Base-by-base conservation (phyloP, 2,329 filamentous ascomycete genomes). In the Penicillium polonicum region DNA sequence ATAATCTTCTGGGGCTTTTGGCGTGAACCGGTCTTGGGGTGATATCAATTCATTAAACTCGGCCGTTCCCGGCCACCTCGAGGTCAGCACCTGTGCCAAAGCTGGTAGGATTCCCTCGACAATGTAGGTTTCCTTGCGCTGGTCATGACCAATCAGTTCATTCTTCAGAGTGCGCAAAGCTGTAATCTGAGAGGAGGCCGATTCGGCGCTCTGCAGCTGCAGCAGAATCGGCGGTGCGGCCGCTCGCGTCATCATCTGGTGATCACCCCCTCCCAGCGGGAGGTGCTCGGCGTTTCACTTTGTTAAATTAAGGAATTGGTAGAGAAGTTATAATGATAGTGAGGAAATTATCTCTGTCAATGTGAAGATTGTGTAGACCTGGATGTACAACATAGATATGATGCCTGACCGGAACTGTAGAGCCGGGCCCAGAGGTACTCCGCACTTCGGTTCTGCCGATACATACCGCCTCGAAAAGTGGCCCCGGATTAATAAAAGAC, bases 111-210 rank as follows among this genome's bases (percentile, higher is more conserved):
- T 78, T 35, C 92, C 92, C 54, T 85, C 78, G 57, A 80, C 80
- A 41, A 97, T 82, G 80, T 88, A 92, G 56, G 85, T 76, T 75
- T 93, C 88, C 76, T 99, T 99, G 73, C 88, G 88, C 73, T 93
- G 87, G 35, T 89, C 83, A 74, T 97, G 91, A 25, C 94, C 94
- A 59, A 96, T 86, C 48, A 96, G 83, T 62, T 94, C 89, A 74
- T 96, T 94, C 79, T 96, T 97, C 31, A 99, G 79, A 42, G 82
- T 80, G 63, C 87, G 85, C 44, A 97, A 81, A 49, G 87, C 84
- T 27, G 80, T 78, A 41, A 84, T 68, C 60, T 75, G 76, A 46
- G 70, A 69, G 41, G 69, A 71, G 55, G 71, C 62, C 58, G 73
- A 77, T 48, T 74, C 76, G 60, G 86, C 82, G 66, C 78, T 82